Base-by-base conservation (phyloP, 2,329 filamentous ascomycete genomes). In the Calonectria multiphialidica region DNA sequence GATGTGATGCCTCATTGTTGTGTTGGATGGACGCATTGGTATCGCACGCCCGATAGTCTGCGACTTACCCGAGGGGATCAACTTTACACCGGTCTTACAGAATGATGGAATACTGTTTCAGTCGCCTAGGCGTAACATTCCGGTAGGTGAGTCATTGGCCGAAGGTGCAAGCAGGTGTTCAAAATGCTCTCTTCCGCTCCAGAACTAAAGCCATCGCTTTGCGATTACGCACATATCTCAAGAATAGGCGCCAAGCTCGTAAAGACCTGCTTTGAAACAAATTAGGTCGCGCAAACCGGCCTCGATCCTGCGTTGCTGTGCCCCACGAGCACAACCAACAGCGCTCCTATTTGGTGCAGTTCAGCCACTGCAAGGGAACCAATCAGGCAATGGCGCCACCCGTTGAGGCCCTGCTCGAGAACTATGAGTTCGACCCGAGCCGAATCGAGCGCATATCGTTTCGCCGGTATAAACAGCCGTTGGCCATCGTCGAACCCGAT, bases 81-180 rank as follows among this genome's bases (percentile, higher is more conserved):
- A 40, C 21, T 23, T 7, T 15, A n/a, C 16, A 16, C 21, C 21
- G 33, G 35, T 25, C 53, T 40, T 21, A 10, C 53, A 40, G 21
- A 59, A 59, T 37, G 4, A 9, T 6, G 33, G 7, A 18, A 35
- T 40, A 18, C 10, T 18, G 53, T 59, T 21, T 59, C 53, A 25
- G 13, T 16, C 25, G 8, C 21, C 13, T 33, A 35, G 49, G 15
- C 21, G 1, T 37, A n/a, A 12, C 35, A 49, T 78, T 86, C 12
- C 65, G 84, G 2, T 85, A 86, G 40, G 85, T 89, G 80, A 85
- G 84, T 3, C 69, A 66, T 6, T 88, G 5, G 86, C 88, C 76
- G 57, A 59, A 18, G 30, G 16, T 18, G 16, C 28, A n/a, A n/a
- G n/a, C 30, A 12, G 49, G 15, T 12, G 33, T 62, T 23, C 50